A percentile compares a stretch with the other conserved stretches of the same genome.
phyloP scores from a whole-genome alignment of 1,139 yeast species.

The Kodamaea ohmeri region DNA sequence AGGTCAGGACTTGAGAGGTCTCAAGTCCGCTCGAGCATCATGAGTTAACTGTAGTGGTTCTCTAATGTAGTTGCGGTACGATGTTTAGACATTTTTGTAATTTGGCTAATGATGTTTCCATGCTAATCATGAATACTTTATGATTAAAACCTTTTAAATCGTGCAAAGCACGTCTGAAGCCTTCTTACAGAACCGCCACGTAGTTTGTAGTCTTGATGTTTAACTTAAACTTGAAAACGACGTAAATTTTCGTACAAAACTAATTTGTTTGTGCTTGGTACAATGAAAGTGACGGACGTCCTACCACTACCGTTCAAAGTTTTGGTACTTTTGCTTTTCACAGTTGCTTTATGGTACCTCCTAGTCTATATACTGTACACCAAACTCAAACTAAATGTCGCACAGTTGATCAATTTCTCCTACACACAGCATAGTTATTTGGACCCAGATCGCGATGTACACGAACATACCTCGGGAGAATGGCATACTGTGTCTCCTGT shows the following conservation, averaged over 20 bases:
- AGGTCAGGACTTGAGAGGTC: background rate
- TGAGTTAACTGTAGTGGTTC: background rate
- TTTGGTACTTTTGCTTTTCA: conserved; percentile 31
- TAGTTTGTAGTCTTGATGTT: background rate
- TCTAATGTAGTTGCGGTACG: conserved; percentile 7
- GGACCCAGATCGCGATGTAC: conserved; percentile 19
- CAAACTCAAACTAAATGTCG: conserved; percentile 30
- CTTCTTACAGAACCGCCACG: conserved; percentile 7
- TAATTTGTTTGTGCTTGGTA: background rate
- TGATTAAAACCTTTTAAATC: conserved; percentile 42
- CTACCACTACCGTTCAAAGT: conserved; percentile 43
- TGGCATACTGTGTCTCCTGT: conserved; percentile 32
- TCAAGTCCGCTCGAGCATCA: conserved; percentile 2
- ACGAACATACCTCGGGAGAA: conserved; percentile 28
- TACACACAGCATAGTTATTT: conserved; percentile 40
- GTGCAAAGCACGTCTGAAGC: conserved; percentile 37
- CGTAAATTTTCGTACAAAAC: conserved; percentile 11
- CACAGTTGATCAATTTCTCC: conserved; percentile 37
- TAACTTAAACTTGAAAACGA: conserved; percentile 1
- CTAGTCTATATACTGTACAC: conserved; percentile 28
- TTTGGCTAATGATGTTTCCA: conserved; percentile 48
- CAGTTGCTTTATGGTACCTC: conserved; percentile 35
- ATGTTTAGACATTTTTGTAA: no score
- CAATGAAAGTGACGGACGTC: conserved; percentile 14
- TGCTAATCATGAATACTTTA: conserved; percentile 49